Conservation (phyloP, 164 flowering plant genomes). For the Magnolia changhungtana region DNA sequence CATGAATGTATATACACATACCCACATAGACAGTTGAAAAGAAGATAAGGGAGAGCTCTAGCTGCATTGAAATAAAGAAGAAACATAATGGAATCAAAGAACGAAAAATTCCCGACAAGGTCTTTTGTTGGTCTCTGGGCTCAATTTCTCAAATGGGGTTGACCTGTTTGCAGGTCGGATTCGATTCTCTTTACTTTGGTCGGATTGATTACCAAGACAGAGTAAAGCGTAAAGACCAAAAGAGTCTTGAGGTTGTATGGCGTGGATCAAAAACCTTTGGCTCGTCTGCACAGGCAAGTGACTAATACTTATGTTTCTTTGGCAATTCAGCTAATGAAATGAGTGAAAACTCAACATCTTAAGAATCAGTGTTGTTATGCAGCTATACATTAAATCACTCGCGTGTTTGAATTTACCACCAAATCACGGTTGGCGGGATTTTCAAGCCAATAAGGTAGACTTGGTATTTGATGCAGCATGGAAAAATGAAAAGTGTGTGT, state of each 20-base stretch:
- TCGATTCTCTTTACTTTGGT: conserved; percentile 76
- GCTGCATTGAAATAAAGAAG: neutral
- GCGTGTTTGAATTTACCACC: neutral
- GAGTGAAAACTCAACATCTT: neutral
- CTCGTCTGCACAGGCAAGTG: conserved; percentile 44
- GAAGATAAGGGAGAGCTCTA: neutral
- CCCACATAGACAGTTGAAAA: neutral
- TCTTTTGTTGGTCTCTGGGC: conserved; percentile 1
- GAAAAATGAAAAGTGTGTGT: neutral
- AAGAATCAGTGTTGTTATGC: neutral
- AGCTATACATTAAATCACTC: neutral
- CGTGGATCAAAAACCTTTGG: conserved; percentile 77
- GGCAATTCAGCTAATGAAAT: neutral
- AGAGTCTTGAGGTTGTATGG: conserved; percentile 91
- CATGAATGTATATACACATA: neutral
- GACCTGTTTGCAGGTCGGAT: conserved; percentile 53
- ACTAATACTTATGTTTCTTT: too few relatives aligned
- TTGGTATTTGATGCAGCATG: neutral
- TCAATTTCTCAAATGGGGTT: neutral
- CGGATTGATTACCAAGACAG: conserved; percentile 94
- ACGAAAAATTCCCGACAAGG: neutral
- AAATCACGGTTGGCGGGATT: neutral
- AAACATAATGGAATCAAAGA: neutral
- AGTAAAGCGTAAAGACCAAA: conserved; percentile 65
- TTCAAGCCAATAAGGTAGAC: neutral